A percentile compares a stretch with the other conserved stretches of the same genome.
phyloP scores from a whole-genome alignment of 1,284 basidiomycete genomes.

The Fomitopsis palustris region DNA sequence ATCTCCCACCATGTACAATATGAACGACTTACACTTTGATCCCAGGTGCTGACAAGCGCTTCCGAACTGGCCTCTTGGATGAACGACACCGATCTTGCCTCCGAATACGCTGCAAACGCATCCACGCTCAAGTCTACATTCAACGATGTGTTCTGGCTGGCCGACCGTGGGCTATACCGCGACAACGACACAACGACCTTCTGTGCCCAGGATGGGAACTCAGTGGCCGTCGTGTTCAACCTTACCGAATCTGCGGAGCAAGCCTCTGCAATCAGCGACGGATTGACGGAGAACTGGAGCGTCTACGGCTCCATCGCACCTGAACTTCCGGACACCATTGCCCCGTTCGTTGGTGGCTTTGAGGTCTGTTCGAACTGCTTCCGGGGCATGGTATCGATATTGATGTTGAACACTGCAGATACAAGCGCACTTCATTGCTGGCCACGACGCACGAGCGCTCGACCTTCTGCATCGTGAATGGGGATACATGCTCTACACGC shows the following conservation, averaged over 20 bases:
- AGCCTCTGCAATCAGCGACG: slow-evolving; percentile 38
- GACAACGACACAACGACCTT: slow-evolving; percentile 42
- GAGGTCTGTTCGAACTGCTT: slow-evolving; percentile 32
- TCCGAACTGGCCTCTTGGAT: slow-evolving; percentile 43
- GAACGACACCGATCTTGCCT: slow-evolving; percentile 32
- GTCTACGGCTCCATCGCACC: slow-evolving; percentile 45
- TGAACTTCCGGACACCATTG: slow-evolving; percentile 50
- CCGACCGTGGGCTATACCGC: slow-evolving; percentile 38
- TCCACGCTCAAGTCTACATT: slow-evolving; percentile 38
- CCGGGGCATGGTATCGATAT: no score
- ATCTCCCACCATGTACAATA: neutral
- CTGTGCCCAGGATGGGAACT: slow-evolving; percentile 49
- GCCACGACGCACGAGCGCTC: slow-evolving; percentile 44
- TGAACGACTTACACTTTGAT: neutral
- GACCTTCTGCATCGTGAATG: slow-evolving; percentile 47
- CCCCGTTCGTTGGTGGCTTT: slow-evolving; percentile 47
- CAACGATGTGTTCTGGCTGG: slow-evolving; percentile 44
- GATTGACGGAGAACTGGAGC: slow-evolving; percentile 46
- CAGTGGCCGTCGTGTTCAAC: slow-evolving; percentile 46
- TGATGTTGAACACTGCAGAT: slow-evolving; percentile 27
- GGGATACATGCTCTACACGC: slow-evolving; percentile 54
- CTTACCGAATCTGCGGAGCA: slow-evolving; percentile 39
- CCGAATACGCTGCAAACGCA: slow-evolving; percentile 37
- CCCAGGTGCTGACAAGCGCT: slow-evolving; percentile 42
- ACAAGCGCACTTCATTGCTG: slow-evolving; percentile 48